Evolutionary conservation across 768 basidiomycete genomes (phyloP), one percentile per base, ranked within the genome.

Genomic region (Tephrocybe sp.): DNA sequence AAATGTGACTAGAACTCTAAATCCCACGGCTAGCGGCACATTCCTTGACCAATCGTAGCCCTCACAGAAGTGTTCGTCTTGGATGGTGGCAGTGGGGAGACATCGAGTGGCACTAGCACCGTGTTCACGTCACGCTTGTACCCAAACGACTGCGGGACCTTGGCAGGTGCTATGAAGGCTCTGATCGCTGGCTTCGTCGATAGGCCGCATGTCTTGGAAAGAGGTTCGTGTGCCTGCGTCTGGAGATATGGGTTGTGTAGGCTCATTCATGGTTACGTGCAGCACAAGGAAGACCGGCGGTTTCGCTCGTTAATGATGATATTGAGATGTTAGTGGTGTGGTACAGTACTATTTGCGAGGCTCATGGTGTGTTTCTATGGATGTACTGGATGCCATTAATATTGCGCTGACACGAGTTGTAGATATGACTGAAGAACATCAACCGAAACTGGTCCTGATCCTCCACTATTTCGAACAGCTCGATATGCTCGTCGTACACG

Each of bases 381-480:
- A 9, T 8, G 15, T 11, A 45, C 5, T 19, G n/a, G 18, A 32
- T 2, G n/a, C n/a, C n/a, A 25, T 9, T 31, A 9, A 43, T 9
- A 16, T 19, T 18, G 7, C 13, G 9, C 25, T 42, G 13, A 46
- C n/a, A 42, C n/a, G 43, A 46, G 7, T 25, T 18, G 28, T 34
- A 52, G 42, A 38, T 22, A n/a, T 46, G 13, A 48, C 44, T 26
- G 44, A 47, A 44, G 52, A 49, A 19, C 19, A 47, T 19, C 50
- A 54, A 9, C 76, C 60, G 9, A 67, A 73, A 30, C 73, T 91
- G 3, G 72, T 84, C 19, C 69, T 87, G 8, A 59, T 90, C 11
- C 58, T 91, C 18, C 86, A 89, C 48, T 83, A 87, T 48, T 89
- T 92, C 54, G 89, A 91, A 58, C 80, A 83, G 59, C 79, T 87